Conservation (phyloP, 768 basidiomycete species). For the Boletales sp. region DNA sequence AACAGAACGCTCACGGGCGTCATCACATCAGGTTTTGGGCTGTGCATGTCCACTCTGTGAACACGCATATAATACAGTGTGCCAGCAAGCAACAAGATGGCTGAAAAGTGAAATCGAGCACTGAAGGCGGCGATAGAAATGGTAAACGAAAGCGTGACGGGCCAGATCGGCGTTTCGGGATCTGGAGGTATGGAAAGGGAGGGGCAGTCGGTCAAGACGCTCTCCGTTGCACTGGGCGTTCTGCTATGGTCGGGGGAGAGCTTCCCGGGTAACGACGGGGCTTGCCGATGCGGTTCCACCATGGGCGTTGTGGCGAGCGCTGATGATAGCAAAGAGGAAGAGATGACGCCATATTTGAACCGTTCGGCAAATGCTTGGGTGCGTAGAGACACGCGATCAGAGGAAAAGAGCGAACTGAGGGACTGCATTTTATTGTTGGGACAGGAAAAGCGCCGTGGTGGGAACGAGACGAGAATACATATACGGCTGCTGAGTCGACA, state of each 20-base stretch:
- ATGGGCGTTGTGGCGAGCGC: slow-evolving; percentile 45
- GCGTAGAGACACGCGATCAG: slow-evolving; percentile 32
- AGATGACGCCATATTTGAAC: slow-evolving; percentile 83
- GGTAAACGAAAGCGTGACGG: slow-evolving; percentile 38
- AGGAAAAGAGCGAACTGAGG: slow-evolving; percentile 34
- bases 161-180: slow-evolving; percentile 33
- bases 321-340: slow-evolving; percentile 59
- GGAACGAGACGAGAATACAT: not conserved
- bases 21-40: slow-evolving; percentile 45
- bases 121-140: slow-evolving; percentile 39
- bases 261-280: slow-evolving; percentile 46
- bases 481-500: slow-evolving; percentile 6
- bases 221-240: slow-evolving; percentile 37
- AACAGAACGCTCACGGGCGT: slow-evolving; percentile 43
- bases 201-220: slow-evolving; percentile 17
- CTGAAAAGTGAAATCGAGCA: slow-evolving; percentile 41
- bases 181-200: slow-evolving; percentile 32
- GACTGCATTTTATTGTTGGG: slow-evolving; percentile 28
- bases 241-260: slow-evolving; percentile 38
- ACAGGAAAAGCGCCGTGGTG: slow-evolving; percentile 3
- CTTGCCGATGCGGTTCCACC: slow-evolving; percentile 27
- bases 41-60: slow-evolving; percentile 27
- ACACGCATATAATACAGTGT: slow-evolving; percentile 39
- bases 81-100: slow-evolving; percentile 37
- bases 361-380: slow-evolving; percentile 63